These are phyloP conservation scores for Chytriomyces sp. DNA, from an alignment of 192 early-diverging fungal genomes.

Conservation along the genomic window DNA sequence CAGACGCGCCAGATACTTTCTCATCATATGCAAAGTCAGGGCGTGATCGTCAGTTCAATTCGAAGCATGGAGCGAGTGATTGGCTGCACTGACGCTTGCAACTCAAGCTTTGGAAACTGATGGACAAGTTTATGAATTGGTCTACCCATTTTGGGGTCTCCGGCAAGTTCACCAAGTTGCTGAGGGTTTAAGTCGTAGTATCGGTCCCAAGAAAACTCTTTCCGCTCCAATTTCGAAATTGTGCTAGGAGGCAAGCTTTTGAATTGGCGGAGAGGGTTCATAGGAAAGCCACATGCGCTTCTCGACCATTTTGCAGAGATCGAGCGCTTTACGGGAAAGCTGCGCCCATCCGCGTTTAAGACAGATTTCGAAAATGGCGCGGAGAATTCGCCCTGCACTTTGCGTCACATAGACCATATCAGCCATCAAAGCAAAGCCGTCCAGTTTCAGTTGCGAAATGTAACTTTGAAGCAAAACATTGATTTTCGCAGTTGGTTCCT, in stretches of 20 bases:
- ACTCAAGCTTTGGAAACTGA: conserved; percentile 90
- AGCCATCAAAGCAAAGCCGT: conserved; percentile 94
- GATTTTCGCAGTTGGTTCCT: conserved; percentile 91
- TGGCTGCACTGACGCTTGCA: conserved; percentile 90
- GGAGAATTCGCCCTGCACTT: conserved; percentile 87
- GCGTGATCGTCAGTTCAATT: conserved; percentile 86
- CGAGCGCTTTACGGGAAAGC: conserved; percentile 83
- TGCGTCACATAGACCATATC: conserved; percentile 99
- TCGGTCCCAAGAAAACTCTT: conserved; percentile 93
- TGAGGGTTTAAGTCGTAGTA: conserved; percentile 91
- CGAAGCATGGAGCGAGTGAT: conserved; percentile 88
- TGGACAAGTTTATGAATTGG: conserved; percentile 88
- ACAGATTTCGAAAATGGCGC: conserved; percentile 97
- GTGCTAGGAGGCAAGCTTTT: conserved; percentile 76
- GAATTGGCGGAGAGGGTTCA: conserved; percentile 96
- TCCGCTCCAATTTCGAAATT: conserved; percentile 86
- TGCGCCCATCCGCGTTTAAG: conserved; percentile 93
- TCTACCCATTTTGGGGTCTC: conserved; percentile 86
- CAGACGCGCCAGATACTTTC: conserved; percentile 76
- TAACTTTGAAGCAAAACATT: conserved; percentile 93
- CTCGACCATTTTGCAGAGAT: conserved; percentile 98
- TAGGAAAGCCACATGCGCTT: conserved; percentile 90
- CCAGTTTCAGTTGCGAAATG: conserved; percentile 90
- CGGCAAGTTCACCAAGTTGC: conserved; percentile 90
- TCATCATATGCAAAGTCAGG: conserved; percentile 96